Evolutionary conservation across 83 land plant genomes (phyloP), one percentile per base, ranked within the genome.

Genomic region (Thuja plicata): DNA sequence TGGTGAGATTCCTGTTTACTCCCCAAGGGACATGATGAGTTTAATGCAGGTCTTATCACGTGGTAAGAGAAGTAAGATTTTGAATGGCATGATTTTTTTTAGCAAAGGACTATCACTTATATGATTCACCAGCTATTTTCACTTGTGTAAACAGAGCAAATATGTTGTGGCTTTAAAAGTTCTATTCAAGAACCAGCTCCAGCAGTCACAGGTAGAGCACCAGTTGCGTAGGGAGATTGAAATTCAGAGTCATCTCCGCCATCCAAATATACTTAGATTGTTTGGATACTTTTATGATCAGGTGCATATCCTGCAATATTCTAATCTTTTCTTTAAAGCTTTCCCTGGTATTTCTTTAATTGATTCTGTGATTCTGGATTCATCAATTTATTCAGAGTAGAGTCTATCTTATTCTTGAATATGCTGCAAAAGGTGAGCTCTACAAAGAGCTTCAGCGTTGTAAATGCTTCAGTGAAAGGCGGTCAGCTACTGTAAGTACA

Each of bases 221-320:
- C 97, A 97, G 88, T 90, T 98, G 46, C 95, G 99, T 2, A 92
- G 99, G 12, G 99, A 98, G 88, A 95, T 98, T 43, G 99, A 98
- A 88, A 98, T 98, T 60, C 99, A 98, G 87, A 96, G 97, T 84
- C 97, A 98, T 88, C 97, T 98, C 50, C 93, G 99, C 11, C 99
- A 98, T 88, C 94, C 99, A 41, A 97, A 98, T 45, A 97, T 98
- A 30, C 91, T 98, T 12, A 91, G 99, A 8, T 93, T 97, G 24
- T 97, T 95, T 92, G 99, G 99, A 6, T 97, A 96, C 79, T 97
- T 97, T 86, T 95, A 97, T 84, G 99, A 97, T 90, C 96, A 97
- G 94, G 99, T 95, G 38, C 17, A 55, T 40, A 17, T 24, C 24
- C 40, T 35, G 30, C 27, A 32, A 48, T 1, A 32, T 88, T 34